Base-by-base conservation (phyloP, 306 rosid genomes). In the Senna siamea region DNA sequence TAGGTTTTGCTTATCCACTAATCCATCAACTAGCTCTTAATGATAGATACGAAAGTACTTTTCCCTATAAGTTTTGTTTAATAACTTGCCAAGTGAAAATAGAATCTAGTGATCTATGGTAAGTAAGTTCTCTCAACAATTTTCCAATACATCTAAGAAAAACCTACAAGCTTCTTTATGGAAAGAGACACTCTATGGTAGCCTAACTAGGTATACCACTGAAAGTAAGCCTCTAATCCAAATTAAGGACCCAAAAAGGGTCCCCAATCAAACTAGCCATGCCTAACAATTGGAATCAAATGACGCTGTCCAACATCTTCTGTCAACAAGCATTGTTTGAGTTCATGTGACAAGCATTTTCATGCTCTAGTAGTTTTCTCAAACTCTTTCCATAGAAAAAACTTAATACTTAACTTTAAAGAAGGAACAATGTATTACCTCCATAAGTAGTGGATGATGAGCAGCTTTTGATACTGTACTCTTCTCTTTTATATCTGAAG, bases 361-460 rank as follows among this genome's bases (percentile, higher is more conserved):
- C 69, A 63, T 40, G 32, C 51, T 63, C 32, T 2, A 13, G 9
- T 12, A 40, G 13, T 55, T 56, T 57, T 66, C 43, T 76, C 69
- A 44, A 57, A 72, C 38, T 32, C 60, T 70, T 78, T 9, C 60
- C 3, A n/a, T 18, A 50, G 9, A 35, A 62, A 66, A 47, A 10
- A 59, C 37, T 52, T 53, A 7, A 71, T 30, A 66, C 66, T 47
- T 40, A 61, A 60, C 54, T 32, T 13, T 23, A 41, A 78, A 18
- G 20, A 41, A 51, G 58, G 72, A 69, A 64, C 72, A 52, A 66
- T 14, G 61, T 68, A 34, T 18, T 82, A 91, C 97, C 96, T 80
- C 91, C 86, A 89, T 85, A 72, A 93, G 90, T 69, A 89, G 75
- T 1, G 89, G 85, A 84, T 91, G 98, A 64, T 89, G 93, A 76